Evolutionary conservation across 495 filamentous ascomycete species (phyloP).

Genomic region (Massariosphaeria phaeospora): DNA sequence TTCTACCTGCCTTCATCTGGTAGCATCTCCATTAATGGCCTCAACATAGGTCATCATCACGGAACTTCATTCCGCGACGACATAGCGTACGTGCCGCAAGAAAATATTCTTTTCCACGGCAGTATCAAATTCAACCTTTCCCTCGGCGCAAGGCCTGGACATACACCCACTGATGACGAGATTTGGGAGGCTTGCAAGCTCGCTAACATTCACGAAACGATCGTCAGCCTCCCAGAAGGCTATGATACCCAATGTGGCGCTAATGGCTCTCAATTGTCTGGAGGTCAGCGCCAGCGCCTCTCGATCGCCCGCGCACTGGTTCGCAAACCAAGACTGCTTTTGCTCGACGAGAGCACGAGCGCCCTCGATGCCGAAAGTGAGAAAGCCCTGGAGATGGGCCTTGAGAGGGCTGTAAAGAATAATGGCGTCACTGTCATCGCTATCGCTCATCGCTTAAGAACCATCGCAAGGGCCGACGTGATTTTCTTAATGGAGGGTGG

Average conservation of each 20-base stretch:
- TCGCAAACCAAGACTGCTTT: conserved; percentile 22
- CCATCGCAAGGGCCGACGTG: conserved; percentile 18
- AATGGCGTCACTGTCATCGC: conserved; percentile 27
- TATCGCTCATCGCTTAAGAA: conserved; percentile 25
- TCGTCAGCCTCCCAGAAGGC: conserved; percentile 28
- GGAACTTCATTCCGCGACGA: conserved; percentile 36
- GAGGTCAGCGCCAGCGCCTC: conserved; percentile 28
- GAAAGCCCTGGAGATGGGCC: conserved; percentile 9
- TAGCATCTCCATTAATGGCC: conserved; percentile 17
- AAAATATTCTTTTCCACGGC: conserved; percentile 24
- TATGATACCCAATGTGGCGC: conserved; percentile 36
- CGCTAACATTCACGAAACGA: conserved; percentile 26
- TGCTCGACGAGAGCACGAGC: conserved; percentile 34
- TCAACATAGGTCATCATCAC: conserved; percentile 1
- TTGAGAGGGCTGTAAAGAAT: conserved; percentile 16
- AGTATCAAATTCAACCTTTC: conserved; percentile 24
- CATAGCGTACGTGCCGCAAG: conserved; percentile 29
- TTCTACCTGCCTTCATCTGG: conserved; percentile 44
- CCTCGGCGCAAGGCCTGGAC: conserved; percentile 38
- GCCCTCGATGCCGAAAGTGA: conserved; percentile 29
- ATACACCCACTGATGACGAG: conserved; percentile 21
- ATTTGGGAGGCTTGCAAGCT: conserved; percentile 30
- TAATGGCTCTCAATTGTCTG: conserved; percentile 14
- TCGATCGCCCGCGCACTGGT: conserved; percentile 29
- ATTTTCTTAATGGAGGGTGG: conserved; percentile 29